Conservation (phyloP, 805 yeast genomes). For the Candida ovalis region DNA sequence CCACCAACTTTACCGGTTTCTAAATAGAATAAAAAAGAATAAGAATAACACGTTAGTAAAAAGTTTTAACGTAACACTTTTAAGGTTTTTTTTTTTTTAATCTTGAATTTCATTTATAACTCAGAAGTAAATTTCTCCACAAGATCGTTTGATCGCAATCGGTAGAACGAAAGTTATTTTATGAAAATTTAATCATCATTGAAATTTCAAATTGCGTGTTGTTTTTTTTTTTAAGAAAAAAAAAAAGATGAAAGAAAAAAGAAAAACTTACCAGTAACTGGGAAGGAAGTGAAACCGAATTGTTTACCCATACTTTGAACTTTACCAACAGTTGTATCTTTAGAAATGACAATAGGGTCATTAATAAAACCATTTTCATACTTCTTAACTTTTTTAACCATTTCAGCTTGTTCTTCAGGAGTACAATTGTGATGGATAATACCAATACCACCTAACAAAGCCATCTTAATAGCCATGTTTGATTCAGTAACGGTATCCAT, state of each 20-base stretch:
- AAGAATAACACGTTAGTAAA: constrained; percentile 12
- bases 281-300: constrained; percentile 95
- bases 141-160: constrained; percentile 94
- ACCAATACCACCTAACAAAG: constrained; percentile 98
- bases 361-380: constrained; percentile 97
- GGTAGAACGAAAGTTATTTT: constrained; percentile 99
- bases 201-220: not conserved
- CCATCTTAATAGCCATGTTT: constrained; percentile 98
- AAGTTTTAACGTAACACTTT: not conserved
- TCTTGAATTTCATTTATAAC: not conserved
- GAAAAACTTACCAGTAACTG: constrained; percentile 92
- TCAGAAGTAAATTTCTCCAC: constrained; percentile 66
- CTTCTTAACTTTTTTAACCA: constrained; percentile 96
- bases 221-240: constrained; percentile 2
- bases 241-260: constrained; percentile 9
- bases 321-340: constrained; percentile 73
- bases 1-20: constrained; percentile 85
- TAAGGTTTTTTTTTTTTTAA: no score
- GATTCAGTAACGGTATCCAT: constrained; percentile 99
- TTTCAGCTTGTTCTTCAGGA: constrained; percentile 95
- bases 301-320: constrained; percentile 64
- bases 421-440: constrained; percentile 96
- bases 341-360: constrained; percentile 85
- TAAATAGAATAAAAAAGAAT: constrained; percentile 28
- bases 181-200: constrained; percentile 49